Evolutionary conservation across 495 filamentous ascomycete species (phyloP).

Genomic region (Penicilliopsis zonata): DNA sequence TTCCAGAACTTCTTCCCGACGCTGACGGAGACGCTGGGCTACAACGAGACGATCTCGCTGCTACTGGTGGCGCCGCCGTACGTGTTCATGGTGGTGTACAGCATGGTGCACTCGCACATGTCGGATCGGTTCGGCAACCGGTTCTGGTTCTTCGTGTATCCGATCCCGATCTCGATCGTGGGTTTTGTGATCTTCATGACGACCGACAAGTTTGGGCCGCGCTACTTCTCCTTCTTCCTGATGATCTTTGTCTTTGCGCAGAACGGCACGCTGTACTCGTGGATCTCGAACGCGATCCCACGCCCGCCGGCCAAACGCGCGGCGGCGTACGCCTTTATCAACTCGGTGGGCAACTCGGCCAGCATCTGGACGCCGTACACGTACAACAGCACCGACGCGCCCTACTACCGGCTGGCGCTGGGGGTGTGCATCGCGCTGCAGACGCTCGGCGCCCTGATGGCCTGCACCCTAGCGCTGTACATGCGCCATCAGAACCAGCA

Average conservation of each 20-base stretch:
- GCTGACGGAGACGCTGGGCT: slow-evolving; percentile 30
- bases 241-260: slow-evolving; percentile 43
- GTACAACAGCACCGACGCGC: slow-evolving; percentile 18
- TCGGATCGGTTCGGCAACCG: slow-evolving; percentile 34
- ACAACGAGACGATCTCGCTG: slow-evolving; percentile 27
- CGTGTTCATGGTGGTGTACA: slow-evolving; percentile 42
- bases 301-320: slow-evolving; percentile 42
- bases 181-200: slow-evolving; percentile 41
- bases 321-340: slow-evolving; percentile 43
- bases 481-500: slow-evolving; percentile 31
- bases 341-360: slow-evolving; percentile 39
- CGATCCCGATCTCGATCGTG: slow-evolving; percentile 35
- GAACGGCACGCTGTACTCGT: slow-evolving; percentile 41
- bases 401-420: slow-evolving; percentile 33
- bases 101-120: slow-evolving; percentile 27
- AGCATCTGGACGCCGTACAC: slow-evolving; percentile 45
- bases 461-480: slow-evolving; percentile 29
- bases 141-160: slow-evolving; percentile 42
- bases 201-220: slow-evolving; percentile 30
- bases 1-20: slow-evolving; percentile 48
- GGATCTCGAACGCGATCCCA: slow-evolving; percentile 40
- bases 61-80: slow-evolving; percentile 43
- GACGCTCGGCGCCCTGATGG: slow-evolving; percentile 21
- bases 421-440: slow-evolving; percentile 37
- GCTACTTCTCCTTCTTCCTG: slow-evolving; percentile 43